These are phyloP conservation scores for Aureobasidium pullulans DNA, from an alignment of 2,329 filamentous ascomycete genomes.

Conservation along the genomic window DNA sequence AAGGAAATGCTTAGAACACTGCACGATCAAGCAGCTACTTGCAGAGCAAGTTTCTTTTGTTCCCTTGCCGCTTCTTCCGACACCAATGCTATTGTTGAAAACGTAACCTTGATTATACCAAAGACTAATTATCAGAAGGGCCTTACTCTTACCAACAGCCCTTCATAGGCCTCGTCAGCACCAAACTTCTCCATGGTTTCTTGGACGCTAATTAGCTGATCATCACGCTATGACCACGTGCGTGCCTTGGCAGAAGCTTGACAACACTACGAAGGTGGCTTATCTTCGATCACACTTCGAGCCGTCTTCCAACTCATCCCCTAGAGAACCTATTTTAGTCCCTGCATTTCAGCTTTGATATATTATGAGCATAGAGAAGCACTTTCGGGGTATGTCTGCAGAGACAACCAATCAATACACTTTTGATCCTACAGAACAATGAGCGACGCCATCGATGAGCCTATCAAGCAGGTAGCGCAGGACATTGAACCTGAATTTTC, in stretches of 20 bases:
- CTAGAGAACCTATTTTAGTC: background rate
- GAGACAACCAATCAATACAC: background rate
- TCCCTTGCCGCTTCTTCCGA: no score
- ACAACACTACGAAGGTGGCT: constrained; percentile 2
- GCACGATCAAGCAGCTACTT: no score
- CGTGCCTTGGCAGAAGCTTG: constrained; percentile 7
- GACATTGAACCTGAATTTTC: constrained; percentile 32
- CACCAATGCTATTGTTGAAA: no score
- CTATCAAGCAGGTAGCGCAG: constrained; percentile 40
- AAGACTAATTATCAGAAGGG: no score
- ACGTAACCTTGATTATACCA: no score
- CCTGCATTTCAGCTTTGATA: background rate
- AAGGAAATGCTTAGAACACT: no score
- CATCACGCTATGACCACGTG: background rate
- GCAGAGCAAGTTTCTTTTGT: no score
- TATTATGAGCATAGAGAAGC: background rate
- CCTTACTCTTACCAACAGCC: no score
- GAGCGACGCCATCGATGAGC: constrained; percentile 48
- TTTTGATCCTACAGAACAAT: constrained; percentile 22
- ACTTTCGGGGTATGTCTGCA: background rate
- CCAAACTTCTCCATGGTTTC: background rate
- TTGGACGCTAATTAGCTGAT: background rate
- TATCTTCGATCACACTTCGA: background rate
- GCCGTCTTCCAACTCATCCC: background rate
- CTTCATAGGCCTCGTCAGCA: background rate